A percentile compares a stretch with the other conserved stretches of the same genome.
Evolutionary conservation across 1,139 yeast genomes (phyloP).

Genomic region (Sugiyamaella novakii): DNA sequence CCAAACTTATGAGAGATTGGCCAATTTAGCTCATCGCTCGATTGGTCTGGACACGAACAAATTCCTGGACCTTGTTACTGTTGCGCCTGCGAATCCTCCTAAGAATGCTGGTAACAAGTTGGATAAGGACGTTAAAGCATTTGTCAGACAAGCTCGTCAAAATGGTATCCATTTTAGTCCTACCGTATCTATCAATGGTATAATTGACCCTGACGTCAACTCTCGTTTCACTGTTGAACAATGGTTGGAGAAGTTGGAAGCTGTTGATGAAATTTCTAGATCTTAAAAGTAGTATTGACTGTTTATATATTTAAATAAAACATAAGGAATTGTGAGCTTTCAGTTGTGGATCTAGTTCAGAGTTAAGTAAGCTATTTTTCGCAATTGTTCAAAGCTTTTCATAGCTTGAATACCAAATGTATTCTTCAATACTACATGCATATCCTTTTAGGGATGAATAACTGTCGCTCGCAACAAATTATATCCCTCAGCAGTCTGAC

Average conservation of each 20-base stretch:
- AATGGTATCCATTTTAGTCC: slow-evolving; percentile 85
- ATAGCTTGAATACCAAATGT: too few species aligned
- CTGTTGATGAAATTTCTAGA: slow-evolving; percentile 17
- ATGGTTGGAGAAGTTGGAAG: slow-evolving; percentile 37
- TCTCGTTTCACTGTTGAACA: slow-evolving; percentile 39
- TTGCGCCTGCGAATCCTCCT: slow-evolving; percentile 40
- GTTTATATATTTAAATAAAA: too few species aligned
- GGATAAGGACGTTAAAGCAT: slow-evolving; percentile 67
- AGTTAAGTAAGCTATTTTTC: too few species aligned
- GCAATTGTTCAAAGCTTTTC: too few species aligned
- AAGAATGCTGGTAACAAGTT: slow-evolving; percentile 62
- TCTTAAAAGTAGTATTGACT: too few species aligned
- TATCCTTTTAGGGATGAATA: too few species aligned
- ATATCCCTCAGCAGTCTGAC: too few species aligned
- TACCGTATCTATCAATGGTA: slow-evolving; percentile 74
- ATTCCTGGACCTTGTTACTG: slow-evolving; percentile 37
- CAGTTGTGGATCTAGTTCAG: too few species aligned
- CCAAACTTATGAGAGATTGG: slow-evolving; percentile 58
- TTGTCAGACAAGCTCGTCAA: slow-evolving; percentile 71
- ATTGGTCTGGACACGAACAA: slow-evolving; percentile 39
- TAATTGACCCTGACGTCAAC: slow-evolving; percentile 50
- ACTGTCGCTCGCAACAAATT: too few species aligned
- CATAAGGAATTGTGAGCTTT: too few species aligned
- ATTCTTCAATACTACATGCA: too few species aligned
- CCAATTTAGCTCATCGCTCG: slow-evolving; percentile 50